Evolutionary conservation across 2,329 filamentous ascomycete species (phyloP).

Genomic region (Cladosporium sp.): DNA sequence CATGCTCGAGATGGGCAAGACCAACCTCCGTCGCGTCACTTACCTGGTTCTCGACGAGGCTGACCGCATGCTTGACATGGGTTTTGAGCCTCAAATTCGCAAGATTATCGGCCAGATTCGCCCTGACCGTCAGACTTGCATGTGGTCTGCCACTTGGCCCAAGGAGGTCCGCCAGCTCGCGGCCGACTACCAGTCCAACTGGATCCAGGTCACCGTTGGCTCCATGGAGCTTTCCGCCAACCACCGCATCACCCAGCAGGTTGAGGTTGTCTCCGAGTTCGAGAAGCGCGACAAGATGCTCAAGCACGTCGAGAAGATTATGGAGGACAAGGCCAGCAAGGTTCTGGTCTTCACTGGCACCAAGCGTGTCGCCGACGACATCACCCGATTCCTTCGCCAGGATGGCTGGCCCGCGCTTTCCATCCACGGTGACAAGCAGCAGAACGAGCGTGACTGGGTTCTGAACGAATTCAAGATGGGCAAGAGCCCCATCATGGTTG

Average conservation of each 20-base stretch:
- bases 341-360: constrained; percentile 83
- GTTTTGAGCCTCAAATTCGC: constrained; percentile 98
- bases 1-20: constrained; percentile 97
- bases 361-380: constrained; percentile 94
- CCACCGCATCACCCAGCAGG: constrained; percentile 95
- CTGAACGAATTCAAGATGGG: constrained; percentile 99
- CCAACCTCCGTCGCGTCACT: constrained; percentile 94
- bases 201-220: constrained; percentile 98
- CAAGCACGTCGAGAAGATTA: constrained; percentile 95
- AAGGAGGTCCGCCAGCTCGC: constrained; percentile 95
- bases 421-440: constrained; percentile 98
- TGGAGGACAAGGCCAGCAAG: constrained; percentile 96
- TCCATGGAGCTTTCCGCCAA: constrained; percentile 95
- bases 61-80: constrained; percentile 99
- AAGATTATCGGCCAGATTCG: constrained; percentile 98
- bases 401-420: constrained; percentile 97
- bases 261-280: constrained; percentile 91
- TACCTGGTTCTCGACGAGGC: constrained; percentile 98
- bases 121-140: constrained; percentile 96
- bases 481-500: constrained; percentile 99
- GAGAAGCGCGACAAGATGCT: constrained; percentile 98
- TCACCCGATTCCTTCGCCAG: constrained; percentile 93
- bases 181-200: constrained; percentile 85
- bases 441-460: constrained; percentile 99
- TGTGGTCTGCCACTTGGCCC: constrained; percentile 99